phyloP scores from a whole-genome alignment of 2,329 filamentous ascomycete genomes.

The Ophiostoma populinum region DNA sequence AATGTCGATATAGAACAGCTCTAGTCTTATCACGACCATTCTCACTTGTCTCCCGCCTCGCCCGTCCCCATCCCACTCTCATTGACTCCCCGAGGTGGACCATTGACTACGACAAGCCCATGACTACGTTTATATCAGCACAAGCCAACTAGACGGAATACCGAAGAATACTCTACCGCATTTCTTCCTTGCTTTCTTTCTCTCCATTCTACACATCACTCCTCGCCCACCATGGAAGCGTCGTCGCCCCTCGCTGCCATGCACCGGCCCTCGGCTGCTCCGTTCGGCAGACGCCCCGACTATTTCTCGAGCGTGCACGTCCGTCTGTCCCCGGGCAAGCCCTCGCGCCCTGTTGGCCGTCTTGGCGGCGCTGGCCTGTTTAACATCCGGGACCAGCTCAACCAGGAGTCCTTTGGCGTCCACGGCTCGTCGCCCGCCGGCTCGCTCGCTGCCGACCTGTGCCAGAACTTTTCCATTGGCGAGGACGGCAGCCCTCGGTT shows the following conservation, averaged over 20 bases:
- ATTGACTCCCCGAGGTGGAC: too few relatives aligned
- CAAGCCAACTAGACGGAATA: too few relatives aligned
- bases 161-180: neutral
- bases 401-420: conserved; percentile 65
- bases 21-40: conserved; percentile 1
- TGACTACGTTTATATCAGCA: too few relatives aligned
- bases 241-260: conserved; percentile 90
- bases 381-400: conserved; percentile 59
- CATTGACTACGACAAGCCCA: too few relatives aligned
- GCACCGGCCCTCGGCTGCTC: conserved; percentile 50
- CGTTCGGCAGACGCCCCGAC: conserved; percentile 43
- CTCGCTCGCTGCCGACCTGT: conserved; percentile 82
- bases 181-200: neutral
- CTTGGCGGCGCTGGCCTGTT: conserved; percentile 29
- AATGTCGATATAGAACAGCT: conserved; percentile 4
- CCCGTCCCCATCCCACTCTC: neutral
- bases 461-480: conserved; percentile 92
- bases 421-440: conserved; percentile 79
- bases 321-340: conserved; percentile 29
- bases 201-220: neutral
- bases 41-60: neutral
- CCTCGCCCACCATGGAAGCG: conserved; percentile 52
- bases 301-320: conserved; percentile 33
- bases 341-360: conserved; percentile 27
- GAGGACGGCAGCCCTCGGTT: conserved; percentile 62